phyloP scores from a whole-genome alignment of 192 early-diverging fungal species.

The Haplosporangium gracile region DNA sequence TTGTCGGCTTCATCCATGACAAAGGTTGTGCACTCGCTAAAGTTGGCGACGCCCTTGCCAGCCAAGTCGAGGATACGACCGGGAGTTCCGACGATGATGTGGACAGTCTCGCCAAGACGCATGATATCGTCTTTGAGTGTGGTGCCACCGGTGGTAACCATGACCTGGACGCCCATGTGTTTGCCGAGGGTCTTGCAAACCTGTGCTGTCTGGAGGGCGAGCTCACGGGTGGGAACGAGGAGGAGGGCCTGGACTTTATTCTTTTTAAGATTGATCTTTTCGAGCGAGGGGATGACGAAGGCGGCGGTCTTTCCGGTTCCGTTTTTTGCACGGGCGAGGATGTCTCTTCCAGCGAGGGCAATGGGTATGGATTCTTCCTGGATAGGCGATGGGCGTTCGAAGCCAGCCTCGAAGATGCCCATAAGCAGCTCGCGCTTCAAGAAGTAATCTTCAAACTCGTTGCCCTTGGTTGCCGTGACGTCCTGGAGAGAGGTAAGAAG shows the following conservation, averaged over 20 bases:
- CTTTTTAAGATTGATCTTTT: constrained; percentile 91
- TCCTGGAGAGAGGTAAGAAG: constrained; percentile 13
- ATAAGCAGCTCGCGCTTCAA: constrained; percentile 96
- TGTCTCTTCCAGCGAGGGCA: constrained; percentile 94
- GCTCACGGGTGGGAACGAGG: constrained; percentile 96
- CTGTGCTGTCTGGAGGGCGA: constrained; percentile 99
- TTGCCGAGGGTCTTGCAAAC: constrained; percentile 98
- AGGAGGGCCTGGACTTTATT: constrained; percentile 93
- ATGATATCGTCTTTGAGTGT: constrained; percentile 99
- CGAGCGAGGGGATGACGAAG: constrained; percentile 96
- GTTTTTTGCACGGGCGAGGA: constrained; percentile 97
- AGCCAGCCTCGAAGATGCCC: constrained; percentile 99
- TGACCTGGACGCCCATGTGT: constrained; percentile 95
- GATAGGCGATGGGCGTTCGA: constrained; percentile 97
- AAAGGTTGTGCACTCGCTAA: constrained; percentile 89
- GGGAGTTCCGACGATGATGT: constrained; percentile 97
- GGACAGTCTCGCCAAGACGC: constrained; percentile 92
- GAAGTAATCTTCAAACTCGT: constrained; percentile 99
- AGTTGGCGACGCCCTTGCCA: constrained; percentile 93
- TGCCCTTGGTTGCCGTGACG: constrained; percentile 89
- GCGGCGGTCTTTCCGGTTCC: constrained; percentile 97
- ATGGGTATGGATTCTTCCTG: constrained; percentile 99
- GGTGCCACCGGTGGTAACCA: constrained; percentile 99
- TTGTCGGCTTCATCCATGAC: constrained; percentile 99
- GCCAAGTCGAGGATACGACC: constrained; percentile 98